phyloP scores from a whole-genome alignment of 176 grass and related monocot genomes.

The Cymbopogon citratus region DNA sequence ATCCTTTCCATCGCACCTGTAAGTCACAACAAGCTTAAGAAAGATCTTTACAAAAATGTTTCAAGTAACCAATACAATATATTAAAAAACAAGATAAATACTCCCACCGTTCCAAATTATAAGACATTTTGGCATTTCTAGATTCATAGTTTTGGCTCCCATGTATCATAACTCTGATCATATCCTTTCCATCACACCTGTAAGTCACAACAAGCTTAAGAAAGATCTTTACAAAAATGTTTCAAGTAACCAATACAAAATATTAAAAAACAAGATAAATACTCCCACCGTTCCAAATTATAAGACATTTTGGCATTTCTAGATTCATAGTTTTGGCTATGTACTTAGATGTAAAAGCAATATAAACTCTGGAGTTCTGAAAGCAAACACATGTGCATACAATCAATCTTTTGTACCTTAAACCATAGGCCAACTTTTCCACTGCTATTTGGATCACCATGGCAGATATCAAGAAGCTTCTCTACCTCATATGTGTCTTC shows the following conservation, averaged over 20 bases:
- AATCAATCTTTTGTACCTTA: conserved; percentile 39
- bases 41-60: neutral
- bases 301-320: too few relatives aligned
- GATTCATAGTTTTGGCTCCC: conserved; percentile 36
- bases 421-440: conserved; percentile 43
- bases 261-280: neutral
- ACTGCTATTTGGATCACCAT: conserved; percentile 45
- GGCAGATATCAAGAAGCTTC: conserved; percentile 32
- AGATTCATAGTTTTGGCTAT: too few relatives aligned
- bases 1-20: conserved; percentile 63
- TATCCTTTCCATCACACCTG: conserved; percentile 67
- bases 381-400: neutral
- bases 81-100: neutral
- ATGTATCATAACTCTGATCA: conserved; percentile 47
- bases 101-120: too few relatives aligned
- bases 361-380: neutral
- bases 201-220: neutral
- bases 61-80: neutral
- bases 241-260: neutral
- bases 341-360: too few relatives aligned
- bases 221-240: neutral
- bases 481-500: too few relatives aligned
- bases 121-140: too few relatives aligned
- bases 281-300: too few relatives aligned
- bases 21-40: neutral